Evolutionary conservation across 208 protist genomes (phyloP), one percentile per base, ranked within the genome.

Genomic region (Porcisia hertigi): DNA sequence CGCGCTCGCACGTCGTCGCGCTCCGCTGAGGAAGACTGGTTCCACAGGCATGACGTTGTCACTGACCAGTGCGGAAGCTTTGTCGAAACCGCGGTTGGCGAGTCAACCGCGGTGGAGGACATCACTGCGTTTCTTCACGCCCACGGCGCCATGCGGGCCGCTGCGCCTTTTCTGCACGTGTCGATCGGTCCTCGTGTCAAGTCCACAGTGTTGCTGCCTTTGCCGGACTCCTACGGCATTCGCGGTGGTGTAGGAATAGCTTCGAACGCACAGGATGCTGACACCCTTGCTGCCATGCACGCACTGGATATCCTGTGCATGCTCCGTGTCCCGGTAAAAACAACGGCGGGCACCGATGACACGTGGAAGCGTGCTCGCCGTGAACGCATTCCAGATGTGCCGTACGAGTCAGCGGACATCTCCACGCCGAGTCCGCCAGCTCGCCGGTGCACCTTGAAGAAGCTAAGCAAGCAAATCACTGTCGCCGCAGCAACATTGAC

Each of bases 211-310:
- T 78, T 96, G 52, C 88, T 97, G 45, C 94, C 91, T 16, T 30
- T 97, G 41, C 77, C 88, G 43, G 81, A 82, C 25, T 63, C 71
- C n/a, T 93, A 83, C 69, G 94, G 94, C 73, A 78, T 95, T n/a
- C 88, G 92, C 23, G 94, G 94, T 45, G 94, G 92, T 12, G 86
- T 97, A 9, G 94, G 94, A 30, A 81, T 97, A 53, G 90, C 88
- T 18, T 55, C 73, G 64, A 90, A 71, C 39, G 77, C 76, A 14
- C 52, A 64, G 14, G 89, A 94, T 30, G 91, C 94, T 16, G 69
- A 87, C 62, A 76, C 81, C 7, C 81, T 97, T 0, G 92, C 94
- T 6, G 88, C 92, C 3, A 96, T 95, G 90, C 94, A 97, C 76
- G 91, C 94, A 0, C 80, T 97, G 20, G 92, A 97, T 77, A 83